Percentiles rank a stretch among this genome's conserved stretches.
These are phyloP conservation scores for Botrytis galanthina DNA, from an alignment of 2,329 filamentous ascomycete genomes.

Conservation along the genomic window DNA sequence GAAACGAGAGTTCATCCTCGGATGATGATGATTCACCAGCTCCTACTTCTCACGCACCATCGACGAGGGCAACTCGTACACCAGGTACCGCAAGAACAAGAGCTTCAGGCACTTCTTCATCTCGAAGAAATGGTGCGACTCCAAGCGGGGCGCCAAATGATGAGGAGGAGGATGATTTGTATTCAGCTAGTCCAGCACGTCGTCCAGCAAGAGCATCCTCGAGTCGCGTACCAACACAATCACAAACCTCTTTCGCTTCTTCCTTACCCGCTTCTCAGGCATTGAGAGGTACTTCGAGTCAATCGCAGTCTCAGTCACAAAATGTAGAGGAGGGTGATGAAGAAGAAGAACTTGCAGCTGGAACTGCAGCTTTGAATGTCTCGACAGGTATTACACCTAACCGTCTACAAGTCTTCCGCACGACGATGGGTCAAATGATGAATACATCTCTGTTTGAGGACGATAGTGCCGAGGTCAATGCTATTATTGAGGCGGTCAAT, in stretches of 20 bases:
- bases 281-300: constrained; percentile 34
- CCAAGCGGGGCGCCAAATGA: constrained; percentile 22
- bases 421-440: constrained; percentile 78
- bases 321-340: constrained; percentile 30
- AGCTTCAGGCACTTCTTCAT: constrained; percentile 23
- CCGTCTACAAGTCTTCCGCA: constrained; percentile 73
- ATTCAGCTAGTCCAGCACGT: constrained; percentile 37
- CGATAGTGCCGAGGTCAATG: constrained; percentile 74
- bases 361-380: constrained; percentile 34
- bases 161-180: constrained; percentile 44
- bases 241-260: constrained; percentile 43
- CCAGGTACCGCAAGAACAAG: constrained; percentile 39
- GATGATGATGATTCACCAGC: constrained; percentile 35
- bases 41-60: constrained; percentile 28
- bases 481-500: constrained; percentile 79
- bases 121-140: constrained; percentile 34
- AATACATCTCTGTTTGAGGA: constrained; percentile 81
- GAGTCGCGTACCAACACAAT: constrained; percentile 27
- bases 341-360: constrained; percentile 21
- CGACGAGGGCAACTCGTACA: constrained; percentile 38
- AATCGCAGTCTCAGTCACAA: constrained; percentile 21
- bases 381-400: constrained; percentile 44
- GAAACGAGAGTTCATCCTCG: constrained; percentile 57
- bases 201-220: constrained; percentile 21
- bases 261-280: constrained; percentile 40